Evolutionary conservation across 176 grass and related monocot genomes (phyloP).

Genomic region (Eleusine coracana): DNA sequence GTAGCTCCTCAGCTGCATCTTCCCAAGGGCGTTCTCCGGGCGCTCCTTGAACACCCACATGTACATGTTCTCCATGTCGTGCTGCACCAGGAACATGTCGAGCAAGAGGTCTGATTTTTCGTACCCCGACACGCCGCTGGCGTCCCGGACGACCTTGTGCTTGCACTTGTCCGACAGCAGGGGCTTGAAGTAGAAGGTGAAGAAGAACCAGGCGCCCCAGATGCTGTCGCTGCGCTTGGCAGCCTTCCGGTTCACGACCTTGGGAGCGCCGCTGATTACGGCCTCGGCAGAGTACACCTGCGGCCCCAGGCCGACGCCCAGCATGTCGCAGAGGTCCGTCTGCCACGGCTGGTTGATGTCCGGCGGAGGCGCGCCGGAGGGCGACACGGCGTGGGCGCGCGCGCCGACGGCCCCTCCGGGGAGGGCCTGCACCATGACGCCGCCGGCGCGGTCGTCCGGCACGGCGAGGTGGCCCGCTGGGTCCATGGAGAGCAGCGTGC

Average conservation of each 20-base stretch:
- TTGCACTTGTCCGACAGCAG: slow-evolving; percentile 79
- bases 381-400: slow-evolving; percentile 51
- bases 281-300: slow-evolving; percentile 67
- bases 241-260: slow-evolving; percentile 64
- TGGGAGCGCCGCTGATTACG: slow-evolving; percentile 54
- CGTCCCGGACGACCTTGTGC: slow-evolving; percentile 66
- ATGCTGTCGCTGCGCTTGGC: slow-evolving; percentile 94
- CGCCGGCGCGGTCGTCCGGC: slow-evolving; percentile 57
- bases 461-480: slow-evolving; percentile 58
- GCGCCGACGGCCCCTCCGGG: slow-evolving; percentile 27
- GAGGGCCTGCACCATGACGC: slow-evolving; percentile 69
- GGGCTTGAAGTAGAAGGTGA: slow-evolving; percentile 99
- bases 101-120: slow-evolving; percentile 85
- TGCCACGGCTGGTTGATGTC: slow-evolving; percentile 98
- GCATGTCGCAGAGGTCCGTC: slow-evolving; percentile 71
- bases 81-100: slow-evolving; percentile 95
- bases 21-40: slow-evolving; percentile 89
- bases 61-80: slow-evolving; percentile 99
- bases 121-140: slow-evolving; percentile 56
- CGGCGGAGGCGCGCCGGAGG: slow-evolving; percentile 61
- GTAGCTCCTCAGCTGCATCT: slow-evolving; percentile 99
- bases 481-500: slow-evolving; percentile 99
- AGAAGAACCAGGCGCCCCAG: slow-evolving; percentile 99
- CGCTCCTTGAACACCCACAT: slow-evolving; percentile 99
- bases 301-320: slow-evolving; percentile 70